Conservation (phyloP, 371 early-diverging fungal species). For the Rhizopus sp. region DNA sequence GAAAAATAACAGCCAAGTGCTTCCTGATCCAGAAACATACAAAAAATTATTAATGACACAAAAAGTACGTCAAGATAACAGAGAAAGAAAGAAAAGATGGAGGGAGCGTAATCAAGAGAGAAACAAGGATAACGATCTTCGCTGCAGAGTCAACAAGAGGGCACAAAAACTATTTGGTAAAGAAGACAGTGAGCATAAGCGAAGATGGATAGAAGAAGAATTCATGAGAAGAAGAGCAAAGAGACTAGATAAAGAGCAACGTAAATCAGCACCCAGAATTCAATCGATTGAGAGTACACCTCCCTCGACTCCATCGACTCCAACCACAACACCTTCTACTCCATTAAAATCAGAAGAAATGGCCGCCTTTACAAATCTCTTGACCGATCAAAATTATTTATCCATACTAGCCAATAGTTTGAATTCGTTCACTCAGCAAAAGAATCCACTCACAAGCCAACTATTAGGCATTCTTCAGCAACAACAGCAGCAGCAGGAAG, state of each 20-base stretch:
- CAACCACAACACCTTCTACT: constrained; percentile 1
- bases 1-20: background rate
- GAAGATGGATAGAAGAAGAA: constrained; percentile 73
- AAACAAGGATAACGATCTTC: constrained; percentile 81
- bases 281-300: constrained; percentile 20
- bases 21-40: constrained; percentile 2
- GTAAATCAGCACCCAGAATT: constrained; percentile 31
- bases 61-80: constrained; percentile 4
- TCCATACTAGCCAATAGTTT: constrained; percentile 4
- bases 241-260: constrained; percentile 69
- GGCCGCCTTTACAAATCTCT: constrained; percentile 3
- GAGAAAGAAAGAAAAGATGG: constrained; percentile 5
- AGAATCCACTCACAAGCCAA: constrained; percentile 12
- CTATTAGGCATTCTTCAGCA: constrained; percentile 7
- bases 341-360: constrained; percentile 1
- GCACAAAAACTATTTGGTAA: constrained; percentile 75
- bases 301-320: constrained; percentile 4
- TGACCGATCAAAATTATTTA: constrained; percentile 5
- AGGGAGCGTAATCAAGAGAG: constrained; percentile 2
- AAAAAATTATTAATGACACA: constrained; percentile 4
- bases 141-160: constrained; percentile 80
- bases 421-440: constrained; percentile 8
- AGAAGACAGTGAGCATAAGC: constrained; percentile 63
- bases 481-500: constrained; percentile 3
- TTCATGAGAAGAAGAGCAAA: constrained; percentile 69